Percentiles rank a stretch among this genome's conserved stretches.
These are phyloP conservation scores for Ascochyta clinopodiicola DNA, from an alignment of 2,329 filamentous ascomycete species.

Conservation along the genomic window DNA sequence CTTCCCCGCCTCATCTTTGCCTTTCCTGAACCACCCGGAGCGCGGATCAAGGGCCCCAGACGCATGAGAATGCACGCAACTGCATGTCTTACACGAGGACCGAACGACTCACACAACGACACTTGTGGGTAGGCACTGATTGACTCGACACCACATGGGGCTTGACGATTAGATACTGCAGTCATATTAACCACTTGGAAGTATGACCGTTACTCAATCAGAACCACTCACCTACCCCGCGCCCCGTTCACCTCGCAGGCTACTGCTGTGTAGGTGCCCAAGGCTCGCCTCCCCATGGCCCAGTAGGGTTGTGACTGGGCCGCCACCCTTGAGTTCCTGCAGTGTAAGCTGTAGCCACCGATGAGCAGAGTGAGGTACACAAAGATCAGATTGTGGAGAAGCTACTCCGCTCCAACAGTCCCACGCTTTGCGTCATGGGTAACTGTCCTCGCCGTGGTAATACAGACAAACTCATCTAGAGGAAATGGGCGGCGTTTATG, in stretches of 20 bases:
- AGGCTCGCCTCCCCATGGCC: background rate
- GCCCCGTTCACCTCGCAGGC: slow-evolving; percentile 6
- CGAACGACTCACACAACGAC: slow-evolving; percentile 17
- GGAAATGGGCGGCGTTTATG: too few species aligned
- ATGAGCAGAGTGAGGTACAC: background rate
- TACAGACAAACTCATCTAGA: background rate
- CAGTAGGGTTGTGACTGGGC: background rate
- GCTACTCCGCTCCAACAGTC: background rate
- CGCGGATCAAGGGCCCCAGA: background rate
- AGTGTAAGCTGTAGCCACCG: slow-evolving; percentile 4
- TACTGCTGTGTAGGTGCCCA: slow-evolving; percentile 7
- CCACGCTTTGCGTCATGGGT: background rate
- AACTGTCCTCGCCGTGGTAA: background rate
- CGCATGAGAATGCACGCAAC: slow-evolving; percentile 5
- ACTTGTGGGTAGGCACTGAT: slow-evolving; percentile 24
- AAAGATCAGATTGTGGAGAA: background rate
- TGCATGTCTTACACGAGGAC: background rate
- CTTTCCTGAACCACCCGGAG: background rate
- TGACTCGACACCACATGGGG: slow-evolving; percentile 28
- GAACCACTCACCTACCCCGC: slow-evolving; percentile 23
- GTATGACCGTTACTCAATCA: slow-evolving; percentile 26
- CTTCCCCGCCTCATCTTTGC: slow-evolving; percentile 11
- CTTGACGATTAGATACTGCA: slow-evolving; percentile 27
- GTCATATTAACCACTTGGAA: slow-evolving; percentile 15
- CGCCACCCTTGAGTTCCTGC: background rate